Base-by-base conservation (phyloP, 176 grass and related monocot genomes). In the Tillandsia leiboldiana region DNA sequence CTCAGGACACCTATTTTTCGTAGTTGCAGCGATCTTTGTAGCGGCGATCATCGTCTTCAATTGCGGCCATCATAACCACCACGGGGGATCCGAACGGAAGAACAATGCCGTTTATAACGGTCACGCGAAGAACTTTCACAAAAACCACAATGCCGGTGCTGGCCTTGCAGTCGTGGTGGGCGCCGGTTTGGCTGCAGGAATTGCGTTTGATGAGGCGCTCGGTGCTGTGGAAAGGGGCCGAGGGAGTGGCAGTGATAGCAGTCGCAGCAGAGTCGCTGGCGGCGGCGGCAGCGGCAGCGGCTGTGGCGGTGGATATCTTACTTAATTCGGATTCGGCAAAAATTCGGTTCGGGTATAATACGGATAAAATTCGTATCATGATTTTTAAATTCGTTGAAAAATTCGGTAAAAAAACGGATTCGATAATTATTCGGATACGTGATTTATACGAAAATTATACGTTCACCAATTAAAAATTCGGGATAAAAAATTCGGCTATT, bases 61-160 rank as follows among this genome's bases (percentile, higher is more conserved):
- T 65, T 88, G 85, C 73, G 69, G 73, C 48, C 73, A 12, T 68
- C 56, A 11, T 68, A 79, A 80, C 70, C 65, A 62, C 56, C 67
- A 65, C 1, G 33, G 33, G 33, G 33, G 33, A 42, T 9, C 53
- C 0, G 78, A 74, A 12, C 14, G 2, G 10, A 65, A 6, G 48
- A 68, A 68, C 12, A 20, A 24, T 8, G 47, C 23, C 9, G 66
- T 51, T 1, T 68, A 68, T 17, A 24, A 9, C 48, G 66, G 20
- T 7, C 14, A 50, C 4, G 3, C 1, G 10, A 11, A 20, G 15
- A 15, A 68, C 15, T 20, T 17, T 2, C 13, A 48, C 14, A 68
- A 49, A 14, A 29, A 42, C 3, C 33, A 42, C 33, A 42, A 68
- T 2, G 14, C 33, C 3, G 48, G 42, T 68, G 65, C 0, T 18